These are phyloP conservation scores for Pinguiococcus pyrenoidosus DNA, from an alignment of 108 stramenopile genomes.

Conservation along the genomic window DNA sequence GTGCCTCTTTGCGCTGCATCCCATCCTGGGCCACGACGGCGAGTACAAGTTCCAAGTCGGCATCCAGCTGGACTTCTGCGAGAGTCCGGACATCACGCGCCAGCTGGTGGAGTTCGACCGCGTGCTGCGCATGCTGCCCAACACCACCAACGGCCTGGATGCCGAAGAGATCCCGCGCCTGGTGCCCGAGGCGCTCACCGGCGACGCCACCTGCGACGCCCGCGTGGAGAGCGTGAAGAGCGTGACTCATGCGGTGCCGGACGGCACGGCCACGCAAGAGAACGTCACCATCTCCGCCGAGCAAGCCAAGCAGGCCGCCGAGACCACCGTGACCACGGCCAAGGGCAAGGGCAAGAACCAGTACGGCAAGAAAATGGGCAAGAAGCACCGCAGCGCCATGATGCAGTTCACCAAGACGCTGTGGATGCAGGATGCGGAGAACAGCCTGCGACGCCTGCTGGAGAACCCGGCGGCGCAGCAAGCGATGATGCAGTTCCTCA, in stretches of 20 bases:
- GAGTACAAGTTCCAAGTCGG: slow-evolving; percentile 16
- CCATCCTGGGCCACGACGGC: slow-evolving; percentile 6
- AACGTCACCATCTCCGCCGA: not conserved
- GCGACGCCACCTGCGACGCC: slow-evolving; percentile 7
- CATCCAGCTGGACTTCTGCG: slow-evolving; percentile 3
- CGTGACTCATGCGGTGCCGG: too few relatives aligned
- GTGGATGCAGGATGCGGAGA: slow-evolving; percentile 28
- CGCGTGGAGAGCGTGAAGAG: too few relatives aligned
- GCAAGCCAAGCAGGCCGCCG: not conserved
- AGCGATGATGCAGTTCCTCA: slow-evolving; percentile 4
- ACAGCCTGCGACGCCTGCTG: slow-evolving; percentile 16
- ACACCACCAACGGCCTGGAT: not conserved
- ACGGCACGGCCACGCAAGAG: not conserved
- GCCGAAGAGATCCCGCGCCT: slow-evolving; percentile 2
- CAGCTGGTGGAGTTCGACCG: slow-evolving; percentile 11
- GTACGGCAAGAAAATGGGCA: slow-evolving; percentile 30
- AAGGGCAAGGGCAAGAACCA: slow-evolving; percentile 14
- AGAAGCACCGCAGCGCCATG: slow-evolving; percentile 27
- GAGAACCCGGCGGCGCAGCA: slow-evolving; percentile 16
- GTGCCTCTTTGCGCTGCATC: slow-evolving; percentile 9
- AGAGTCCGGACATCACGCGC: not conserved
- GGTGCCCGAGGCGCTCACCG: slow-evolving; percentile 6
- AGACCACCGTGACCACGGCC: slow-evolving; percentile 6
- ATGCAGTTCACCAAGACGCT: slow-evolving; percentile 27
- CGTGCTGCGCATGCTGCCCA: slow-evolving; percentile 10